phyloP scores from a whole-genome alignment of 1,139 yeast species.

The Candida sp. region DNA sequence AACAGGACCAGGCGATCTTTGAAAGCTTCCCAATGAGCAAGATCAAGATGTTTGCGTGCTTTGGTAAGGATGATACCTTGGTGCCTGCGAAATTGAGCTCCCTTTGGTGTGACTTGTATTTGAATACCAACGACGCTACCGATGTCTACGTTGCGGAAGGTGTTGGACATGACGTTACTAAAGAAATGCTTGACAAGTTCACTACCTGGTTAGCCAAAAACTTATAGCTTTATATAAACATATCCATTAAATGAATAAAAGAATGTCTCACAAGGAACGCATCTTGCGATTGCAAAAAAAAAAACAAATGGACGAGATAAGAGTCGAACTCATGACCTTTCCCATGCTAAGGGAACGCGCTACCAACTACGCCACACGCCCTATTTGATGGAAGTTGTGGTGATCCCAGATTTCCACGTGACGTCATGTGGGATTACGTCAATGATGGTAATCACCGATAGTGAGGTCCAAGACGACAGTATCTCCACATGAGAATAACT shows the following conservation, averaged over 20 bases:
- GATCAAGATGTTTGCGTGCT: conserved; percentile 41
- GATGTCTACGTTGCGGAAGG: conserved; percentile 33
- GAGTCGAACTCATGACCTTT: conserved; percentile 72
- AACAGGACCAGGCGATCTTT: conserved; percentile 34
- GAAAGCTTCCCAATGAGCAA: conserved; percentile 38
- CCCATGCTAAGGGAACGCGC: conserved; percentile 74
- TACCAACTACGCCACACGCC: conserved; percentile 79
- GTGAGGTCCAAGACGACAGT: no score
- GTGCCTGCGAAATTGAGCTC: conserved; percentile 41
- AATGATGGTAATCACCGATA: no score
- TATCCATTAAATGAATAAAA: not conserved
- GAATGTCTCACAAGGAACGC: no score
- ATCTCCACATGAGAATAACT: no score
- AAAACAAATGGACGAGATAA: conserved; percentile 24
- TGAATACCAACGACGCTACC: conserved; percentile 28
- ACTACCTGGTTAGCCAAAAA: conserved; percentile 33
- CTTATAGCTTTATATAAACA: conserved; percentile 7
- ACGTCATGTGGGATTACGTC: not conserved
- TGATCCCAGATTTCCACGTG: not conserved
- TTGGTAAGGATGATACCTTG: conserved; percentile 39
- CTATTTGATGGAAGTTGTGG: conserved; percentile 15
- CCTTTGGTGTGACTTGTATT: conserved; percentile 38
- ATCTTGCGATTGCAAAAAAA: not conserved
- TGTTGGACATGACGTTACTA: conserved; percentile 39
- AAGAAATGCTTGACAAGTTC: conserved; percentile 39